Conservation (phyloP, 2,329 filamentous ascomycete genomes). For the Tothia fuscella region DNA sequence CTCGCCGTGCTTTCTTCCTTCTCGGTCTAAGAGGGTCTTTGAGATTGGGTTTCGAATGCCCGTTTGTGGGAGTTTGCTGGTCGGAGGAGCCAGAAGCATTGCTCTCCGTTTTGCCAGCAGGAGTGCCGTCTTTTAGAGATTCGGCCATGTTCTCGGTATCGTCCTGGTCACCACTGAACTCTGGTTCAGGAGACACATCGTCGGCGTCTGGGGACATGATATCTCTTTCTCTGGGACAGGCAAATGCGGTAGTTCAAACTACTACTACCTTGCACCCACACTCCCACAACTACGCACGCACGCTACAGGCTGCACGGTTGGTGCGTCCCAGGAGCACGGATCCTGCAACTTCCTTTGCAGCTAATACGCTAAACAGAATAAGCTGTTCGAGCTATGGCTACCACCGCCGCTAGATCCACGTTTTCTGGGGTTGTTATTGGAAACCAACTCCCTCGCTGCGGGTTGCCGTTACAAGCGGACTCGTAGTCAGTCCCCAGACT, state of each 20-base stretch:
- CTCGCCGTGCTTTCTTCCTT: constrained; percentile 89
- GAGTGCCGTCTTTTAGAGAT: constrained; percentile 2
- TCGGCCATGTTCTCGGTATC: constrained; percentile 33
- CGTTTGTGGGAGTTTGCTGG: constrained; percentile 8
- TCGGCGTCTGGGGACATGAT: constrained; percentile 38
- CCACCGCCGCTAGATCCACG: constrained; percentile 6
- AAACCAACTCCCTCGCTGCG: constrained; percentile 4
- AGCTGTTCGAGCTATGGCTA: neutral
- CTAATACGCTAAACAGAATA: neutral
- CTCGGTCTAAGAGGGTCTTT: constrained; percentile 85
- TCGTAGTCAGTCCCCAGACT: neutral
- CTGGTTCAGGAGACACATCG: constrained; percentile 36
- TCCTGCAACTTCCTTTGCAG: neutral
- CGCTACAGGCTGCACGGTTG: constrained; percentile 2
- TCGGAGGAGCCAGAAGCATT: constrained; percentile 9
- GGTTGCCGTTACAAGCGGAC: constrained; percentile 5
- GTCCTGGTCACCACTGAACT: constrained; percentile 29
- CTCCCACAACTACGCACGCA: constrained; percentile 1
- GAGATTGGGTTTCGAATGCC: constrained; percentile 40
- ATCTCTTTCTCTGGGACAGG: constrained; percentile 18
- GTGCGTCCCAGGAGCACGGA: constrained; percentile 5
- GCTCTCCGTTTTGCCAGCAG: constrained; percentile 9
- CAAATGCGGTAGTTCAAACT: too few relatives aligned
- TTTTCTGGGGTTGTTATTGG: constrained; percentile 4
- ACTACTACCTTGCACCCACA: constrained; percentile 4